Conservation (phyloP, 163 green algal species). For the Chlamydomonas reinhardtii region DNA sequence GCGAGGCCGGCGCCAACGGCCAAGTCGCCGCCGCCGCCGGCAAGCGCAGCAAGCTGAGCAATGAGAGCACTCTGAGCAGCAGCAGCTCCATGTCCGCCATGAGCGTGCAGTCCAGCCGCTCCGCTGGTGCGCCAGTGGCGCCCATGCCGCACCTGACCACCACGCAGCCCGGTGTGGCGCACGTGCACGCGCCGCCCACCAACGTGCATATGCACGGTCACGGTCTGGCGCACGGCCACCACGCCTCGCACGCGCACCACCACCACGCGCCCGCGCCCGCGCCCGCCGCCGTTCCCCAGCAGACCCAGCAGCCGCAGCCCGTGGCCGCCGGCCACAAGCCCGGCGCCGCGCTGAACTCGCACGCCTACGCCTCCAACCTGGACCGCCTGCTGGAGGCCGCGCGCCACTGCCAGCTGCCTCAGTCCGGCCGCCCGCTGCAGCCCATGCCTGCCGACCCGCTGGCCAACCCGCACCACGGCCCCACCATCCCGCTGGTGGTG, state of each 20-base stretch:
- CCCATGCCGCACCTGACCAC: slow-evolving; percentile 35
- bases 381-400: slow-evolving; percentile 50
- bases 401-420: slow-evolving; percentile 53
- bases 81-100: slow-evolving; percentile 27
- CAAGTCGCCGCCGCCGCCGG: neutral
- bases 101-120: slow-evolving; percentile 35
- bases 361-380: slow-evolving; percentile 54
- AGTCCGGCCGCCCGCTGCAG: slow-evolving; percentile 44
- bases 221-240: neutral
- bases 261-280: neutral
- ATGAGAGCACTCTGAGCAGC: slow-evolving; percentile 36
- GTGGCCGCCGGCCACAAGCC: slow-evolving; percentile 20
- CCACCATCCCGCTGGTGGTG: slow-evolving; percentile 62
- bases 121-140: slow-evolving; percentile 15
- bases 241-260: neutral
- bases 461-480: slow-evolving; percentile 50
- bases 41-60: slow-evolving; percentile 53
- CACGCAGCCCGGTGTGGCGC: slow-evolving; percentile 21
- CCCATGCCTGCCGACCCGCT: slow-evolving; percentile 48
- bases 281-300: neutral
- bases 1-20: slow-evolving; percentile 15
- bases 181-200: slow-evolving; percentile 2
- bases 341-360: slow-evolving; percentile 17
- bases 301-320: slow-evolving; percentile 10
- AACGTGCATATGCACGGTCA: neutral